A percentile compares a stretch with the other conserved stretches of the same genome.
phyloP scores from a whole-genome alignment of 345 rosid genomes.

The Euphorbia tirucalli region DNA sequence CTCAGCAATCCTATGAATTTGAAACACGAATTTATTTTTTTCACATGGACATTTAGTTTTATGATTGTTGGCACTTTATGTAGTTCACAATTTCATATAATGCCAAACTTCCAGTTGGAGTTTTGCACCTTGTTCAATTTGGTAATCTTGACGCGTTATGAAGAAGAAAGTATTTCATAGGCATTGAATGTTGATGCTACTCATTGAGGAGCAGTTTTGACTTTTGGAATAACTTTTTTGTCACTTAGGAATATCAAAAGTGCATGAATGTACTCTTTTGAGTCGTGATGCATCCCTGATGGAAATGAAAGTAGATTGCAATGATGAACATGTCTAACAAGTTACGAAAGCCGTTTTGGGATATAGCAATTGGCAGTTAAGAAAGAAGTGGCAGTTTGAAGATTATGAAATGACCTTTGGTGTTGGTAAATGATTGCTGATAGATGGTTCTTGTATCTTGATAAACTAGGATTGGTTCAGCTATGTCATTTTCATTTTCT shows the following conservation, averaged over 20 bases:
- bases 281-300: background rate
- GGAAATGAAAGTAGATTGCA: background rate
- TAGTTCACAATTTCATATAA: background rate
- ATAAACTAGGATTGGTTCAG: background rate
- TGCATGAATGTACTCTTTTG: background rate
- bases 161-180: background rate
- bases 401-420: background rate
- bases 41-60: background rate
- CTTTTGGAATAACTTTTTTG: background rate
- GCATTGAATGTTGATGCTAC: background rate
- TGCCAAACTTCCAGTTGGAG: background rate
- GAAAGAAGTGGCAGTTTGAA: background rate
- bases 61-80: background rate
- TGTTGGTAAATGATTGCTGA: background rate
- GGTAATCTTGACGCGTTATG: background rate
- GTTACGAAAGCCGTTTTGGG: background rate
- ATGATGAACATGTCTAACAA: background rate
- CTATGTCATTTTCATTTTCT: background rate
- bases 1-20: background rate
- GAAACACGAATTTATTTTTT: background rate
- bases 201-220: background rate
- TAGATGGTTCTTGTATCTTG: background rate
- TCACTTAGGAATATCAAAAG: background rate
- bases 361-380: background rate
- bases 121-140: background rate